Conservation (phyloP, 1,139 yeast genomes). For the Hansenula sp. region DNA sequence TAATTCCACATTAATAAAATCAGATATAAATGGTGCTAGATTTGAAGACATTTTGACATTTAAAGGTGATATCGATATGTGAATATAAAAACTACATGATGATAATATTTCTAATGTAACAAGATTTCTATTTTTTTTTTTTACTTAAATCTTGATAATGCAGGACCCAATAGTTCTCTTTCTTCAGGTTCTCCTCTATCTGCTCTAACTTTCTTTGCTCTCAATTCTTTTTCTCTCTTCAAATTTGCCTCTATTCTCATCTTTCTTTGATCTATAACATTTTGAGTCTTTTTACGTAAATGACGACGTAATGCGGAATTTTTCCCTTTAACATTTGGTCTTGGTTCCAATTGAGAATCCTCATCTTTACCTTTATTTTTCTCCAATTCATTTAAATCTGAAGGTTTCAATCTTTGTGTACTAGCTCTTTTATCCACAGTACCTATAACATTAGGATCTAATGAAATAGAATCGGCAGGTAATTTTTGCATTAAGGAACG, state of each 20-base stretch:
- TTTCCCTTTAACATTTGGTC: slow-evolving; percentile 68
- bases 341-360: slow-evolving; percentile 39
- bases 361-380: slow-evolving; percentile 33
- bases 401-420: slow-evolving; percentile 58
- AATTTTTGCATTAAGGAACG: slow-evolving; percentile 81
- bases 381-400: slow-evolving; percentile 45
- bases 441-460: slow-evolving; percentile 89
- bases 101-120: no score
- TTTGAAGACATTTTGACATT: slow-evolving; percentile 64
- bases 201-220: slow-evolving; percentile 48
- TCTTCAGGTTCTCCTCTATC: slow-evolving; percentile 50
- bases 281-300: slow-evolving; percentile 78
- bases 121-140: no score
- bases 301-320: slow-evolving; percentile 80
- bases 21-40: slow-evolving; percentile 71
- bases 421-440: slow-evolving; percentile 71
- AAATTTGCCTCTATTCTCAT: slow-evolving; percentile 76
- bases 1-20: background rate
- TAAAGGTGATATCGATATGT: slow-evolving; percentile 66
- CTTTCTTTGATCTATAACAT: slow-evolving; percentile 85
- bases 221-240: slow-evolving; percentile 66
- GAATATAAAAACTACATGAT: slow-evolving; percentile 11
- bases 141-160: slow-evolving; percentile 52
- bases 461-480: slow-evolving; percentile 85
- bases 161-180: slow-evolving; percentile 49